Conservation (phyloP, 441 rosid genomes). For the Erodium texanum region DNA sequence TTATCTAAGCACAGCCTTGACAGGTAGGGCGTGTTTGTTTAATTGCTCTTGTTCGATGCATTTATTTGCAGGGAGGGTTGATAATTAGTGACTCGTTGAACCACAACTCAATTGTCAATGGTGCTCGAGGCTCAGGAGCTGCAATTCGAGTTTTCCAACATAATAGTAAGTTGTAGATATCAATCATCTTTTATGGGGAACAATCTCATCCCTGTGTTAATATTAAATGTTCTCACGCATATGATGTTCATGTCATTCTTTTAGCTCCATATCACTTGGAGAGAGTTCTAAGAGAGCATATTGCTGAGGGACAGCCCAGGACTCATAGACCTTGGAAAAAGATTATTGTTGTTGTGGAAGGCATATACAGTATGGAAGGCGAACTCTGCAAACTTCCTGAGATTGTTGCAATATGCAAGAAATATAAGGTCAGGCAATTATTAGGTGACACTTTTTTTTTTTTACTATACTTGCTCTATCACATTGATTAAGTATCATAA, state of each 20-base stretch:
- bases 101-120: conserved; percentile 81
- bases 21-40: neutral
- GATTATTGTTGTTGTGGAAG: conserved; percentile 73
- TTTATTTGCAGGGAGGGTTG: conserved; percentile 51
- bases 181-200: neutral
- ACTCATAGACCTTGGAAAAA: conserved; percentile 94
- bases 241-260: conserved; percentile 3
- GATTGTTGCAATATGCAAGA: conserved; percentile 71
- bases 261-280: conserved; percentile 83
- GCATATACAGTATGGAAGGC: conserved; percentile 93
- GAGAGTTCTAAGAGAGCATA: conserved; percentile 76
- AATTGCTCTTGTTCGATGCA: neutral
- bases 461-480: neutral
- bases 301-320: conserved; percentile 82
- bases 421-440: conserved; percentile 51
- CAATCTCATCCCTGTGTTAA: neutral
- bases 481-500: neutral
- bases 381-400: conserved; percentile 77
- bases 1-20: neutral
- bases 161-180: conserved; percentile 44
- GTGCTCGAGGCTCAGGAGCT: conserved; percentile 90
- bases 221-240: neutral
- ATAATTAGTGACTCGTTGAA: conserved; percentile 85
- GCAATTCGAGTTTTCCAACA: conserved; percentile 71
- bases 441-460: neutral